Percentiles rank a stretch among this genome's conserved stretches.
Evolutionary conservation across 108 stramenopile species (phyloP).

Genomic region (Craspedostauros australis): DNA sequence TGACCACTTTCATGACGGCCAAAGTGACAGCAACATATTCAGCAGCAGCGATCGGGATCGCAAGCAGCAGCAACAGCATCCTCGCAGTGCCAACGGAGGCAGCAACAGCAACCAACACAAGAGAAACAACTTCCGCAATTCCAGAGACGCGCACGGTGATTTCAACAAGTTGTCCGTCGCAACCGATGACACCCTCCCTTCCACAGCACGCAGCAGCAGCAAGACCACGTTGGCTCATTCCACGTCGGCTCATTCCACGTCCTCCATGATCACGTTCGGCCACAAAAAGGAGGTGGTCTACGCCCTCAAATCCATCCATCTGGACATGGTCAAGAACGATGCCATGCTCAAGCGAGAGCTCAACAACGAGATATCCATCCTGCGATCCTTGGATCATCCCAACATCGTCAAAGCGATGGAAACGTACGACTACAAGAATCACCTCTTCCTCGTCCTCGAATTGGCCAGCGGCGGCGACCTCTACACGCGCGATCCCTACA

Average conservation of each 20-base stretch:
- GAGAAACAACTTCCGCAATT: no score
- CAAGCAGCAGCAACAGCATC: neutral
- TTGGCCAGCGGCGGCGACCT: conserved; percentile 87
- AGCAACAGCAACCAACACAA: no score
- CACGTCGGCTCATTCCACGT: conserved; percentile 38
- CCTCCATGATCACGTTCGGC: conserved; percentile 17
- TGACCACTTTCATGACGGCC: neutral
- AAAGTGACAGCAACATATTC: neutral
- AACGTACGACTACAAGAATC: no score
- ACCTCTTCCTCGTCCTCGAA: conserved; percentile 32
- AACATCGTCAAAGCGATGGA: conserved; percentile 74
- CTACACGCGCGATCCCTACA: conserved; percentile 73
- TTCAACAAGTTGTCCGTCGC: no score
- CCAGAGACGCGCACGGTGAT: no score
- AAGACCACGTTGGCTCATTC: conserved; percentile 69
- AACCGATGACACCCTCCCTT: no score
- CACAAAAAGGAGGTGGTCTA: conserved; percentile 23
- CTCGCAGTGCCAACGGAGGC: no score
- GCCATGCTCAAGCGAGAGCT: conserved; percentile 29
- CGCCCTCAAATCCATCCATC: conserved; percentile 65
- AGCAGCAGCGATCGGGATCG: neutral
- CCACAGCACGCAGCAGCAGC: no score
- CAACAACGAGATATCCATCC: conserved; percentile 79
- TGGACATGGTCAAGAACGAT: conserved; percentile 35
- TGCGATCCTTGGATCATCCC: conserved; percentile 78